These are phyloP conservation scores for Globisporangium iwayamae DNA, from an alignment of 352 stramenopile species.

Conservation along the genomic window DNA sequence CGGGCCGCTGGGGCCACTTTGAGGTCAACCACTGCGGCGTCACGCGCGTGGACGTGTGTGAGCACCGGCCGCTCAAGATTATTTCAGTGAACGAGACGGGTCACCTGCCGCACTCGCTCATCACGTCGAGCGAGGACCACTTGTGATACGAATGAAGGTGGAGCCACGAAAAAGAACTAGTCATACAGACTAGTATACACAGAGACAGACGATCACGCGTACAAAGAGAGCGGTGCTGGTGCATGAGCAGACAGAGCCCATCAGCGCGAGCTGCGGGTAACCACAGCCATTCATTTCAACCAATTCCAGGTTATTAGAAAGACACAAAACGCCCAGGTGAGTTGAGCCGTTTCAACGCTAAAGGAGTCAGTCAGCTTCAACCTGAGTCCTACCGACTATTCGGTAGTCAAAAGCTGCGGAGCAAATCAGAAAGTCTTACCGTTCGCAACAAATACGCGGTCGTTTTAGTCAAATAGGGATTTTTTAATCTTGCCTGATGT, in stretches of 20 bases:
- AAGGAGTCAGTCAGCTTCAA: neutral
- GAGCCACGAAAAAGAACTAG: neutral
- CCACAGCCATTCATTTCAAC: too few species aligned
- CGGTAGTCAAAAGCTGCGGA: neutral
- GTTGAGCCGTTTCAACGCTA: neutral
- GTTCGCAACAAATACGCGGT: too few species aligned
- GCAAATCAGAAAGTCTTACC: neutral
- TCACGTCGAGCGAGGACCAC: constrained; percentile 84
- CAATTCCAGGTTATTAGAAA: too few species aligned
- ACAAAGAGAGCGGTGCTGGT: neutral
- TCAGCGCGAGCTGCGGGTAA: too few species aligned
- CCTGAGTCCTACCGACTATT: neutral
- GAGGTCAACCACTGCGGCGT: constrained; percentile 86
- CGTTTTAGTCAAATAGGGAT: too few species aligned
- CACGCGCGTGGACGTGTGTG: constrained; percentile 71
- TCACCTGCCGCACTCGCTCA: constrained; percentile 69
- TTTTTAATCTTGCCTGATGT: neutral
- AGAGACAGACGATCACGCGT: neutral
- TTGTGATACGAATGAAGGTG: constrained; percentile 28
- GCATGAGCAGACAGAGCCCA: neutral
- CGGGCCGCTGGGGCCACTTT: constrained; percentile 71
- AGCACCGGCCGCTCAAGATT: constrained; percentile 66
- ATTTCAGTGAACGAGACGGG: constrained; percentile 78
- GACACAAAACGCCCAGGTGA: too few species aligned
- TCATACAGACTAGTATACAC: neutral